phyloP scores from a whole-genome alignment of 495 filamentous ascomycete genomes.

The Trichoderma reesei region DNA sequence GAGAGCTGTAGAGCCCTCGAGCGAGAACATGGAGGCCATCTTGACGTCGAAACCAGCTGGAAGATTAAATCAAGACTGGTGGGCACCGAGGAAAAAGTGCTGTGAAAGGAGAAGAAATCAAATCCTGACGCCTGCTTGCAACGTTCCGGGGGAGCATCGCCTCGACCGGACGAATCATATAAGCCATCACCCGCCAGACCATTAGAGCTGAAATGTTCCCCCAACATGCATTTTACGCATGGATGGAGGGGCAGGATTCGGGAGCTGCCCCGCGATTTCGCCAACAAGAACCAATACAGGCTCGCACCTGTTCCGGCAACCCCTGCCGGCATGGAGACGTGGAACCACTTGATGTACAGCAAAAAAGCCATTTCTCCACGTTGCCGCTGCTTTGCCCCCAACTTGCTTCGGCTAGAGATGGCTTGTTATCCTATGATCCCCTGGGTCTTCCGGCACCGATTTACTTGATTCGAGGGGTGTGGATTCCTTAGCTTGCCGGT shows the following conservation, averaged over 20 bases:
- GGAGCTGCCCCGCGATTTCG: neutral
- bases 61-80: neutral
- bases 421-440: neutral
- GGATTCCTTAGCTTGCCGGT: neutral
- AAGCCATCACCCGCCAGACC: no score
- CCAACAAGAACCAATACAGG: neutral
- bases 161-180: no score
- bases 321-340: neutral
- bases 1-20: constrained; percentile 64
- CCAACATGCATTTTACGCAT: no score
- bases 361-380: neutral
- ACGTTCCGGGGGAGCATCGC: no score
- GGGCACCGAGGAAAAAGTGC: neutral
- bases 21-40: constrained; percentile 37
- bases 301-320: neutral
- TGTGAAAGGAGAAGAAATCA: neutral
- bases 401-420: no score
- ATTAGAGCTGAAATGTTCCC: no score
- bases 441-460: neutral
- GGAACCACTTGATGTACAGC: neutral
- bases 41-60: neutral
- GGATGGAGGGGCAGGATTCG: neutral
- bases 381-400: no score
- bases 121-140: no score
- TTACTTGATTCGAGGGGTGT: neutral